Base-by-base conservation (phyloP, 2,329 filamentous ascomycete species). In the Thielaviopsis punctulata region DNA sequence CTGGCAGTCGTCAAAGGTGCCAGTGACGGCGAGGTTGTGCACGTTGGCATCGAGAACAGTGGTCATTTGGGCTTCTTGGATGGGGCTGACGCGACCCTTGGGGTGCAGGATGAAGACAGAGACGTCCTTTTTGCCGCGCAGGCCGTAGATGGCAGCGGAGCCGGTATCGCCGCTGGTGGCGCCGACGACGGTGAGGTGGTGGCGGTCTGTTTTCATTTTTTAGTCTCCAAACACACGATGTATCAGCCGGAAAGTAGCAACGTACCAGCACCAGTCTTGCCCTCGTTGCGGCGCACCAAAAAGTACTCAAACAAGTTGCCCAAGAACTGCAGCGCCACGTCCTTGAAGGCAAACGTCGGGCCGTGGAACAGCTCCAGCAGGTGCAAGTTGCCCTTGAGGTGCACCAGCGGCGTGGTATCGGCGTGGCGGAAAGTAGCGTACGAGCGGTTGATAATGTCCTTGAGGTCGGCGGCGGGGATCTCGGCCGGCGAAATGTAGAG, bases 1-100 rank as follows among this genome's bases (percentile, higher is more conserved):
- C 77, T 95, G 90, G 68, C 92, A 96, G 64, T 96, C 88, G 62
- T 96, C 90, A 64, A 96, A 96, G 0, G 87, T 93, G 54, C 90
- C 92, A 48, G 84, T 80, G 12, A 96, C 84, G 51, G 86, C 80
- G 46, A 96, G 70, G 66, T 94, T 95, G 73, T 95, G 87, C 30
- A 96, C 89, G 63, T 96, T 96, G 55, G 76, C 69, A 64, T 96
- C 92, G 41, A 87, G 71, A 24, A 92, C 85, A 0, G 90, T 95
- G 0, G 89, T 95, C 92, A 96, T 96, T 69, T 96, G 92, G 4
- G 86, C 84, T 67, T 96, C 87, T 66, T 96, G 92, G 53, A 96
- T 84, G 13, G 88, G 86, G 64, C 83, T 88, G 57, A 96, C 84
- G 59, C 87, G 84, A 56, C 88, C 90, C 66, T 92, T 86, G 23